phyloP scores from a whole-genome alignment of 2,329 filamentous ascomycete species.

The Aspergillus udagawae region DNA sequence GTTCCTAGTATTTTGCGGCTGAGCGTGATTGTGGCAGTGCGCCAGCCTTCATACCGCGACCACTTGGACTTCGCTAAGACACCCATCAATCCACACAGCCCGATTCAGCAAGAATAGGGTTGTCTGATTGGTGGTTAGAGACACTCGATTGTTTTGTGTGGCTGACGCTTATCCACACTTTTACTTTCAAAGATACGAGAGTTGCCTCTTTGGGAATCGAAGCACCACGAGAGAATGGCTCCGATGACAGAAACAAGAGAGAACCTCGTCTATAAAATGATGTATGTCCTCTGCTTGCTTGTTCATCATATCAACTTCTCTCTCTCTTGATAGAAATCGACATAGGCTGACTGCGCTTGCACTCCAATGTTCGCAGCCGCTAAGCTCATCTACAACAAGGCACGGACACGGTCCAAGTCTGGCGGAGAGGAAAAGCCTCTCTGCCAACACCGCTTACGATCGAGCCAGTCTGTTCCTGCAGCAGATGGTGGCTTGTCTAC shows the following conservation, averaged over 20 bases:
- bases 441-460: slow-evolving; percentile 6
- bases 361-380: not conserved
- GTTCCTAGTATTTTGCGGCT: not conserved
- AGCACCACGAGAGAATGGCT: not conserved
- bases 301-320: not conserved
- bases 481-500: not conserved
- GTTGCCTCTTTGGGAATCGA: not conserved
- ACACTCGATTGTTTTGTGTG: not conserved
- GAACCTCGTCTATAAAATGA: not conserved
- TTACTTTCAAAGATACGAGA: not conserved
- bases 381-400: not conserved
- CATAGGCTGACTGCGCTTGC: not conserved
- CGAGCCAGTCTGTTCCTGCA: not conserved
- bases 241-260: not conserved
- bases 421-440: not conserved
- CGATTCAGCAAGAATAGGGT: no score
- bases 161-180: not conserved
- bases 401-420: not conserved
- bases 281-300: not conserved
- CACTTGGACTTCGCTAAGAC: not conserved
- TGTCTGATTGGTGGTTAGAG: no score
- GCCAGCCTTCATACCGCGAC: not conserved
- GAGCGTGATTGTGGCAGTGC: not conserved
- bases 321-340: not conserved
- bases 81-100: not conserved